Evolutionary conservation across 1,284 basidiomycete genomes (phyloP), one percentile per base, ranked within the genome.

Genomic region (Polyporus tsugae): DNA sequence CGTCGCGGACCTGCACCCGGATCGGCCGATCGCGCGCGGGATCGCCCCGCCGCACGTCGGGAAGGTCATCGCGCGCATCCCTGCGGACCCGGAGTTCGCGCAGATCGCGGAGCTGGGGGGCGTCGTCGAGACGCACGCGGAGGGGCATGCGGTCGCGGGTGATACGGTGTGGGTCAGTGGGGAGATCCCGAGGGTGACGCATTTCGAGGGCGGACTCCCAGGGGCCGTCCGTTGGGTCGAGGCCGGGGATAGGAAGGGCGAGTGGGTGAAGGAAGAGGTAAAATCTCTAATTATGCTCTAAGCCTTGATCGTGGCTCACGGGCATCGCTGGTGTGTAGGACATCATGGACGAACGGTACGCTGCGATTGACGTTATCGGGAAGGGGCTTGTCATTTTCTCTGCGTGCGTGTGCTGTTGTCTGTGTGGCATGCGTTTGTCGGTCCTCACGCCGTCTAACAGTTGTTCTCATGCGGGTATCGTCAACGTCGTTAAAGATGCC

Each of bases 361-460:
- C 87, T 60, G 90, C 84, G 0, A 82, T 95, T 44, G 92, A 95
- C 77, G 91, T 95, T 0, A 83, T 85, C 35, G 93, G 92, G 22
- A 94, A 93, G 76, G 94, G 94, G 0, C 80, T 95, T 38, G 86
- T 95, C 25, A 83, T 95, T 62, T 94, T 95, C 79, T 94, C 91
- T 81, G 90, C 94, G 87, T 93, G 71, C 78, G 91, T 83, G 49
- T 38, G 38, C 38, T 22, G 22, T 13, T 25, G 39, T 41, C 63
- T 44, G 22, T 46, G 33, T 53, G 36, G 13, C 38, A 5, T 41
- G 39, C 52, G 33, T 17, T 59, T 35, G 42, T 62, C 41, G 6
- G 29, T 58, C 13, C 13, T 33, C 57, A 35, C 64, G 60, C 62
- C 38, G 17, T 49, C 53, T 58, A 17, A 55, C 71, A 93, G 91